These are phyloP conservation scores for Groenewaldozyma salmanticensis DNA, from an alignment of 805 yeast genomes.

Conservation along the genomic window DNA sequence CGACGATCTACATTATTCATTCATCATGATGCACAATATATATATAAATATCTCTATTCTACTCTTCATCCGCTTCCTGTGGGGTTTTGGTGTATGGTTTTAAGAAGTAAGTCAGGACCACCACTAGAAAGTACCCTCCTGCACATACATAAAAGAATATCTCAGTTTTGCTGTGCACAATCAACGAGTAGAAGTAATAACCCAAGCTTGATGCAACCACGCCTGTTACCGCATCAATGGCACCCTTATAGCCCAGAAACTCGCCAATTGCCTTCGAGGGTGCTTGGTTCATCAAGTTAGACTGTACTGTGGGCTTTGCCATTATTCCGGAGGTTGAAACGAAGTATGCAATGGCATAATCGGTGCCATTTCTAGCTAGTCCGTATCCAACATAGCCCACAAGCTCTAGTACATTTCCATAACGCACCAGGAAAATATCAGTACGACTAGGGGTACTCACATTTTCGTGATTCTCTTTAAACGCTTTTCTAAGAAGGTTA, in stretches of 20 bases:
- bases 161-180: slow-evolving; percentile 11
- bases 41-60: too few species aligned
- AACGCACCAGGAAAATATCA: slow-evolving; percentile 14
- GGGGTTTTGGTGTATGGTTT: too few species aligned
- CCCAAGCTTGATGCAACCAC: slow-evolving; percentile 11
- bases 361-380: slow-evolving; percentile 13
- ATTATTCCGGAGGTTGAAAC: slow-evolving; percentile 22
- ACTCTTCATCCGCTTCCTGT: too few species aligned
- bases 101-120: slow-evolving; percentile 4
- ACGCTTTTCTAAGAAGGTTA: slow-evolving; percentile 11
- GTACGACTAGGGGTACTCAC: slow-evolving; percentile 15
- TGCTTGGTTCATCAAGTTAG: slow-evolving; percentile 23
- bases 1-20: too few species aligned
- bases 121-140: slow-evolving; percentile 11
- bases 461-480: slow-evolving; percentile 13
- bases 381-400: slow-evolving; percentile 21
- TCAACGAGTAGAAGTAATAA: slow-evolving; percentile 10
- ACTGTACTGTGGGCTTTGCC: slow-evolving; percentile 22
- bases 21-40: too few species aligned
- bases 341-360: slow-evolving; percentile 19
- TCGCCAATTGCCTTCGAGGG: slow-evolving; percentile 22
- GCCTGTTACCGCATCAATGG: slow-evolving; percentile 9
- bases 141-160: slow-evolving; percentile 11
- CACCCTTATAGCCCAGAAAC: slow-evolving; percentile 22
- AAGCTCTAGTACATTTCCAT: slow-evolving; percentile 18